Percentiles rank a stretch among this genome's conserved stretches.
Conservation (phyloP, 306 rosid species). For the Quercus gilva region DNA sequence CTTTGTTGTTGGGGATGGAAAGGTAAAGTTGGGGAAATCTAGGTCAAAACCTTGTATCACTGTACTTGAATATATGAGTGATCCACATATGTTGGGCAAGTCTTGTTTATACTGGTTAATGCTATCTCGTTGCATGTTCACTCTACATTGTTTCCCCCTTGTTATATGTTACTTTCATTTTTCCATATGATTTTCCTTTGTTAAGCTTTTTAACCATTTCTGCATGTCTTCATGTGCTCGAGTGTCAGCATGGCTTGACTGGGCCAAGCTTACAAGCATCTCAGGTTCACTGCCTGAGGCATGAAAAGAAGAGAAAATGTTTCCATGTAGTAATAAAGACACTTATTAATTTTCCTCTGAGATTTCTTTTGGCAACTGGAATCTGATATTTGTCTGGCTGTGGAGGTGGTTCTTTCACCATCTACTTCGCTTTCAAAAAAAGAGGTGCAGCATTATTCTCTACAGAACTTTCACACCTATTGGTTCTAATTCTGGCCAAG, state of each 20-base stretch:
- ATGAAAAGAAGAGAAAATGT: not conserved
- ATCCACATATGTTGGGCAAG: slow-evolving; percentile 31
- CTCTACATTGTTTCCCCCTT: slow-evolving; percentile 6
- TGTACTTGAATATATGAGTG: slow-evolving; percentile 40
- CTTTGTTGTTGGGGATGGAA: slow-evolving; percentile 51
- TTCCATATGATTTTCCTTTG: slow-evolving; percentile 6
- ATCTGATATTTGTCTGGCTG: slow-evolving; percentile 5
- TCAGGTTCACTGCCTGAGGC: not conserved
- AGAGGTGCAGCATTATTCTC: not conserved
- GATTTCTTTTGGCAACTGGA: slow-evolving; percentile 25
- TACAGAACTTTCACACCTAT: not conserved
- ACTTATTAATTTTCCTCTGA: not conserved
- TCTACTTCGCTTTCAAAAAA: not conserved
- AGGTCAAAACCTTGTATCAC: slow-evolving; percentile 36
- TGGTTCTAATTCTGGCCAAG: not conserved
- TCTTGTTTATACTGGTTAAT: slow-evolving; percentile 20
- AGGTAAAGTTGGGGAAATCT: slow-evolving; percentile 60
- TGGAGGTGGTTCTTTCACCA: not conserved
- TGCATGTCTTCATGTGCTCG: slow-evolving; percentile 18
- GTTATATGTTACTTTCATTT: slow-evolving; percentile 14
- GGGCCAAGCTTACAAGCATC: slow-evolving; percentile 25
- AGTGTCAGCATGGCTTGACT: slow-evolving; percentile 16
- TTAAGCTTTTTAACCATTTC: slow-evolving; percentile 5
- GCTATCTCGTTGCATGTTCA: slow-evolving; percentile 19
- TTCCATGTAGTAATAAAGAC: slow-evolving; percentile 15